phyloP scores from a whole-genome alignment of 2,329 filamentous ascomycete genomes.

The Scedosporium boydii region DNA sequence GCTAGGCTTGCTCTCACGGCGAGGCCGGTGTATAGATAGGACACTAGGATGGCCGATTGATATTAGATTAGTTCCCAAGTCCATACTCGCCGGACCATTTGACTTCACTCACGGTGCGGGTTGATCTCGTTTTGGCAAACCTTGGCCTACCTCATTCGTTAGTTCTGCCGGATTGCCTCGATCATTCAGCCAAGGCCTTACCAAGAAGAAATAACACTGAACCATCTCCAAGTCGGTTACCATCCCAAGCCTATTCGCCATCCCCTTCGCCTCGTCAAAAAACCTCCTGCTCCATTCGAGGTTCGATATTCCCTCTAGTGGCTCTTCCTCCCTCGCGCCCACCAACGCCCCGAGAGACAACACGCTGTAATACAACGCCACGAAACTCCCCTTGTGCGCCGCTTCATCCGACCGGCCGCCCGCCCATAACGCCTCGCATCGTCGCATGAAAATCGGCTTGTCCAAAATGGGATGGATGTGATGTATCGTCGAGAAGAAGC shows the following conservation, averaged over 20 bases:
- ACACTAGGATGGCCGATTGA: slow-evolving; percentile 13
- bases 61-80: not conserved
- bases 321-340: slow-evolving; percentile 31
- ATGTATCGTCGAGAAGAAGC: slow-evolving; percentile 37
- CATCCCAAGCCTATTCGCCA: slow-evolving; percentile 28
- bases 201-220: slow-evolving; percentile 36
- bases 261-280: slow-evolving; percentile 30
- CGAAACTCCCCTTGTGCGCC: slow-evolving; percentile 23
- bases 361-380: slow-evolving; percentile 35
- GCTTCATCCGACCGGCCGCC: slow-evolving; percentile 16
- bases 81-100: not conserved
- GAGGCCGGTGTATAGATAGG: slow-evolving; percentile 38
- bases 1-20: slow-evolving; percentile 36
- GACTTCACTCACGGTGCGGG: slow-evolving; percentile 27
- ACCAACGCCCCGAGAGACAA: slow-evolving; percentile 35
- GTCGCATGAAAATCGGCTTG: slow-evolving; percentile 30
- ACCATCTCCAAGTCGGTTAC: slow-evolving; percentile 36
- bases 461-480: slow-evolving; percentile 38
- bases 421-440: slow-evolving; percentile 22
- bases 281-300: slow-evolving; percentile 36
- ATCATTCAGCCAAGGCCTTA: slow-evolving; percentile 10
- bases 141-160: slow-evolving; percentile 25
- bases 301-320: slow-evolving; percentile 30
- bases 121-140: slow-evolving; percentile 40
- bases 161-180: not conserved